Conservation (phyloP, 805 yeast genomes). For the Kuraishia borneana region DNA sequence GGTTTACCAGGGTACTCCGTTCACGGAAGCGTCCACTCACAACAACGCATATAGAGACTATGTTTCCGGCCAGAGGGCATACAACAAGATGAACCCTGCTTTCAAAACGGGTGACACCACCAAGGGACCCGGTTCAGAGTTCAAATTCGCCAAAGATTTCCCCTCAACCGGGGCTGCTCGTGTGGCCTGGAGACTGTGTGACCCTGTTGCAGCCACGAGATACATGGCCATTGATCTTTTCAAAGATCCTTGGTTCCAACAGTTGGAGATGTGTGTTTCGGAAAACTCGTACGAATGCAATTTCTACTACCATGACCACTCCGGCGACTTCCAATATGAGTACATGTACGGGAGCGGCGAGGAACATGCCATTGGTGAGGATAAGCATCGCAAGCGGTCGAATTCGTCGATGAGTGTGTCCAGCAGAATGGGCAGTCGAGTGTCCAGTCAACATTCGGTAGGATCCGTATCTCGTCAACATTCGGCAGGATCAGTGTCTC, state of each 20-base stretch:
- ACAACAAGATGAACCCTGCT: constrained; percentile 15
- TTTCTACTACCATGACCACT: constrained; percentile 6
- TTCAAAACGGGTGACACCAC: constrained; percentile 37
- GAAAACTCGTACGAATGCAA: constrained; percentile 25
- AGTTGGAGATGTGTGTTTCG: constrained; percentile 52
- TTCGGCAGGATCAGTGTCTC: not conserved
- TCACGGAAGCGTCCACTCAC: constrained; percentile 34
- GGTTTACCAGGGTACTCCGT: constrained; percentile 50
- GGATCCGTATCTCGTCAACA: not conserved
- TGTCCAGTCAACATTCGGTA: not conserved
- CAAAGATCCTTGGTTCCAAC: constrained; percentile 55
- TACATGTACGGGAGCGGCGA: not conserved
- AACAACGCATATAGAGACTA: constrained; percentile 52
- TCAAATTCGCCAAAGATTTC: constrained; percentile 57
- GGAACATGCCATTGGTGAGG: not conserved
- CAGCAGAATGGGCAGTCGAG: not conserved
- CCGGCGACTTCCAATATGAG: not conserved
- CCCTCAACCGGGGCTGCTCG: constrained; percentile 52
- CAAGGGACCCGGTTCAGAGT: constrained; percentile 64
- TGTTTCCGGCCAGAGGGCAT: constrained; percentile 23
- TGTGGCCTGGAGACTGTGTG: constrained; percentile 71
- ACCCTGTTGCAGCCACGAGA: constrained; percentile 46
- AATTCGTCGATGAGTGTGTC: not conserved
- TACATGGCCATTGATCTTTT: constrained; percentile 49
- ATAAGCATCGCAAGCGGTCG: not conserved